Base-by-base conservation (phyloP, 75 land plant species). In the Ceratopteris richardii region DNA sequence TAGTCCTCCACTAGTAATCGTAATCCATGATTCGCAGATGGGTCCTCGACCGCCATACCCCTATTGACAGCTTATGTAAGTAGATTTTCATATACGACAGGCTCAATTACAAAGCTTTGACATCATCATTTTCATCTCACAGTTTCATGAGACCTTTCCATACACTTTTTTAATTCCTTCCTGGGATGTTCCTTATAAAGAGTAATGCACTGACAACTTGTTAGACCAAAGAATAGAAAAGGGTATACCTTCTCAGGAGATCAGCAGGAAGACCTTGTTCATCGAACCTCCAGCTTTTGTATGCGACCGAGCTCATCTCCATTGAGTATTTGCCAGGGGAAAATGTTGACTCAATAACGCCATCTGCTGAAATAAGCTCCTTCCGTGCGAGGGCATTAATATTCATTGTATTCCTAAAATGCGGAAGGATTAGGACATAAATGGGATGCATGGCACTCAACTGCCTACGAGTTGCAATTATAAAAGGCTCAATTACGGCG, bases 381-480 rank as follows among this genome's bases (percentile, higher is more conserved):
- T 63, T 44, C 24, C 90, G 54, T 36, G 86, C 83, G 0, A 70
- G 44, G 0, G 82, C 69, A 65, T 79, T 82, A 44, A 79, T 76
- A 29, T 75, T 61, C 77, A n/a, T n/a, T n/a, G n/a, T n/a, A n/a
- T n/a, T n/a, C n/a, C n/a, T n/a, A n/a, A n/a, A n/a, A n/a, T n/a
- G 89, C 11, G 89, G 89, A 0, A 64, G 41, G 10, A 82, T 51
- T 10, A 86, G 58, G 63, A 71, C 68, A 57, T 82, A 53, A 10
- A 83, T 56, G 0, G 87, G 87, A 46, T 82, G 87, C 76, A 82
- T 75, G 0, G 29, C 65, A 56, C 90, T 86, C 56, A 83, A 57
- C 20, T 80, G 86, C 60, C 83, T 48, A 21, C 72, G 72, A 0
- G 87, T 68, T 0, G 87, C 90, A 24, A 86, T 82, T 17, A 83